These are phyloP conservation scores for Paramecium primaurelia DNA, from an alignment of 73 alveolate genomes.

Conservation along the genomic window DNA sequence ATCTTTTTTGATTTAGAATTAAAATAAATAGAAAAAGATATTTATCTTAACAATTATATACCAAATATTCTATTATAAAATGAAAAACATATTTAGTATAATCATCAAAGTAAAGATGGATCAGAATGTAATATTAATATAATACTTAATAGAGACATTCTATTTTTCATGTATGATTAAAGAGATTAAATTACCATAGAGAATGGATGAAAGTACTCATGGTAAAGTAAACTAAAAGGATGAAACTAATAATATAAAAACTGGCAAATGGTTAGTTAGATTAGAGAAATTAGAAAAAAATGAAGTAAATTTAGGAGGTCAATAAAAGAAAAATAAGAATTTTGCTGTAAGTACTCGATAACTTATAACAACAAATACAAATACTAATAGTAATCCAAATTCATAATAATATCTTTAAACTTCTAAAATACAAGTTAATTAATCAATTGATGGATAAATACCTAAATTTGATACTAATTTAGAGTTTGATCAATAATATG, in stretches of 20 bases:
- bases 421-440: background rate
- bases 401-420: background rate
- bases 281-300: background rate
- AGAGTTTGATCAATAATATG: background rate
- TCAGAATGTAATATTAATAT: background rate
- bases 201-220: background rate
- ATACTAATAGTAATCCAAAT: background rate
- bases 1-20: slow-evolving; percentile 26
- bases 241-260: background rate
- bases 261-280: background rate
- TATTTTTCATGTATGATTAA: background rate
- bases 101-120: background rate
- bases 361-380: background rate
- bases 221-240: background rate
- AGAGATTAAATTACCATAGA: background rate
- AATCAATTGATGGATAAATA: background rate
- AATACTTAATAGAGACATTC: background rate
- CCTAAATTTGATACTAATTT: background rate
- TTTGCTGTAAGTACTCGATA: background rate
- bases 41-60: background rate
- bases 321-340: background rate
- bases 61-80: background rate
- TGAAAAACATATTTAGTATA: background rate
- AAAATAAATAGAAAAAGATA: background rate
- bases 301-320: background rate